Base-by-base conservation (phyloP, 106 monocot species). In the Dendrobium catenatum region DNA sequence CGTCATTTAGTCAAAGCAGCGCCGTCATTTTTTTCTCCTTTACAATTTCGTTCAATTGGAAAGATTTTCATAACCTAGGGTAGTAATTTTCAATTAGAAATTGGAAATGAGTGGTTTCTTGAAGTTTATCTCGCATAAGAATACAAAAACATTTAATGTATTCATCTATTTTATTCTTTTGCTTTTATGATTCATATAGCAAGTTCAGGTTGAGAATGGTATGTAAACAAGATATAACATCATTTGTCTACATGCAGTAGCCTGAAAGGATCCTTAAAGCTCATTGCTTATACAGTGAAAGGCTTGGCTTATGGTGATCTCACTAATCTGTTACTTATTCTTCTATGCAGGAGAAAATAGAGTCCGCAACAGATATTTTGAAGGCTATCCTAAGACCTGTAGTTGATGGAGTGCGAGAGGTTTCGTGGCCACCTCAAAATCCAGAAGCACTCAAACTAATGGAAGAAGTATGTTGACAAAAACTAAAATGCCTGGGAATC, bases 361-460 rank as follows among this genome's bases (percentile, higher is more conserved):
- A 93, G 67, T 87, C 91, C 73, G 68, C 93, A 76, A 96, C 96
- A 24, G 96, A 96, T 82, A 84, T 96, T 83, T 84, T 96, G 59
- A 87, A 94, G 82, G 76, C 77, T 79, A 89, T 96, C 75, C 47
- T 96, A 74, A 94, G 84, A 77, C 92, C 94, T 46, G 89, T 90
- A 33, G 79, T 92, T 43, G 72, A 85, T 88, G 96, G 81, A 77
- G 68, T 80, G 79, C 89, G 80, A 88, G 93, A 96, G 55, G 83
- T 92, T 51, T 82, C 89, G 44, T 96, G 96, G 96, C 96, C 96
- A 75, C 94, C 96, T n/a, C 84, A 81, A 82, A 80, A 94, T 80
- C 85, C 86, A 37, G 79, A 86, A 13, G 79, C 84, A 68, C 85
- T 96, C 48, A 79, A 74, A 46, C 68, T 81, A 27, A 92, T 96